A percentile compares a stretch with the other conserved stretches of the same genome.
Evolutionary conservation across 1,284 basidiomycete genomes (phyloP).

Genomic region (Heterobasidion occidentale): DNA sequence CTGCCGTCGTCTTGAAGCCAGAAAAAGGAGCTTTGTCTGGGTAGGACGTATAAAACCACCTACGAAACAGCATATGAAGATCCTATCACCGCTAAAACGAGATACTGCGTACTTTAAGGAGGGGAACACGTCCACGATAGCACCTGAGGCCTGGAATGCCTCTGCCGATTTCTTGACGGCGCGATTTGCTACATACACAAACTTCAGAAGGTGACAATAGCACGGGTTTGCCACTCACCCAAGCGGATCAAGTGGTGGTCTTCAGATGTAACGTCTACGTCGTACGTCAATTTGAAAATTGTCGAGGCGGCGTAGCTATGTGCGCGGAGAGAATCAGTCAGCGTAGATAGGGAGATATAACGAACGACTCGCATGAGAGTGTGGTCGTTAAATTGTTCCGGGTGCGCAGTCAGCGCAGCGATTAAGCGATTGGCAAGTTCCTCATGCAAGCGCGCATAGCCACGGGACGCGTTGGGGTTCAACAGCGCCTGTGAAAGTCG

Average conservation of each 20-base stretch:
- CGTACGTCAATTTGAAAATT: not conserved
- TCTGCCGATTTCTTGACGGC: not conserved
- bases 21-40: not conserved
- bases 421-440: not conserved
- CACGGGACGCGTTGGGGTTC: not conserved
- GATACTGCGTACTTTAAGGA: not conserved
- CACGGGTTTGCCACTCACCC: not conserved
- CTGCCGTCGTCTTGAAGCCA: not conserved
- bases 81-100: not conserved
- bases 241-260: not conserved
- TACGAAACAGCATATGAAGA: not conserved
- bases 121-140: not conserved
- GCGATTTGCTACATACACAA: not conserved
- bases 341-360: not conserved
- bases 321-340: not conserved
- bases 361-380: not conserved
- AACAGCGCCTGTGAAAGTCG: not conserved
- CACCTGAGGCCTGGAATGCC: not conserved
- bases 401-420: not conserved
- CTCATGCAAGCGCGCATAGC: not conserved
- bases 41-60: constrained; percentile 1
- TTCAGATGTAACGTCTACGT: not conserved
- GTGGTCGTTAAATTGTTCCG: not conserved
- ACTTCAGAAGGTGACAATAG: not conserved
- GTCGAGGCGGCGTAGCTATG: constrained; percentile 1